Base-by-base conservation (phyloP, 2,329 filamentous ascomycete genomes). In the Fusarium liriodendri region DNA sequence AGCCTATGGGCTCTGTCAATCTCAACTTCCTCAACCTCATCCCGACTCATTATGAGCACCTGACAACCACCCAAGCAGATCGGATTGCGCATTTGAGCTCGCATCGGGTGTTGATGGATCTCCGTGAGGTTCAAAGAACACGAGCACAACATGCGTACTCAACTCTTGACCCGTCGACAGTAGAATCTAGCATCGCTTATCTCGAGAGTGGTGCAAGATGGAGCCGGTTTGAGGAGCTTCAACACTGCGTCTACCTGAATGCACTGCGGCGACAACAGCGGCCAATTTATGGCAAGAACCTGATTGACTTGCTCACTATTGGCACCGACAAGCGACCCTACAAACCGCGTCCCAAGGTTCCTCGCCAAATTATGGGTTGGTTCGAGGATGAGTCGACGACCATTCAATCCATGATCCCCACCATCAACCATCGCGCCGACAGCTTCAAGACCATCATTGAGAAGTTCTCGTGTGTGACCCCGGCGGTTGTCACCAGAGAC, bases 381-480 rank as follows among this genome's bases (percentile, higher is more conserved):
- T 90, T 95, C 66, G 90, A 93, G 62, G 90, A 92, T 72, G 91
- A 92, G 64, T 94, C 94, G 1, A 86, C 87, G 7, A 80, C 89
- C 25, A 85, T 95, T 58, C 86, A 86, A 40, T 86, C 89, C 5
- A 90, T 97, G 83, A 90, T 97, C n/a, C 90, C 92, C 20, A 95
- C 92, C 0, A 82, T 97, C 1, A 89, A 92, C 45, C 89, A 94
- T 77, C 92, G 95, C 27, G 92, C 95, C 2, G 88, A 91, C 61
- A 86, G 87, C 16, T 87, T 97, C 83, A 92, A 96, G 77, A 91
- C 90, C 0, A 91, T 89, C 4, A 92, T 99, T 62, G 91, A 93
- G 72, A 94, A 96, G 80, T 99, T 98, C 78, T 94, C 94, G 1
- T 99, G 96, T 77, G 91, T 98, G 37, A 98, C 97, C 0, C 97